Evolutionary conservation across 2,329 filamentous ascomycete species (phyloP).

Genomic region (Cladophialophora psammophila): DNA sequence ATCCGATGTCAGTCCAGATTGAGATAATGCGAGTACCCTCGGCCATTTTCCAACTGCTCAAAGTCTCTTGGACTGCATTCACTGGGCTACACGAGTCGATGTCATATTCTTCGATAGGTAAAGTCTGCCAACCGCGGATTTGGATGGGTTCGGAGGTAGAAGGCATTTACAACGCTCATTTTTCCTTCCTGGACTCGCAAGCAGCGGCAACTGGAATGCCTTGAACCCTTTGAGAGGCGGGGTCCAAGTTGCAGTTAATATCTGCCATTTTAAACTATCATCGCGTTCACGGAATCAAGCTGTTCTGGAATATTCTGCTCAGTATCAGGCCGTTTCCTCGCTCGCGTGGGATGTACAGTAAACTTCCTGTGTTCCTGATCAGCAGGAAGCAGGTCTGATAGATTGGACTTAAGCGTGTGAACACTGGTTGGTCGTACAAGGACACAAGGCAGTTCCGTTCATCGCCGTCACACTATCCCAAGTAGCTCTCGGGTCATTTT

Average conservation of each 20-base stretch:
- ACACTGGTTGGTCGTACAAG: neutral
- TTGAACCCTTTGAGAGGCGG: no score
- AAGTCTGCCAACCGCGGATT: neutral
- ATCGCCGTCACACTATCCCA: neutral
- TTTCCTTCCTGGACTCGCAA: neutral
- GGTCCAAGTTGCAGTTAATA: no score
- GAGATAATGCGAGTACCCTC: neutral
- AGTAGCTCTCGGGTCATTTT: neutral
- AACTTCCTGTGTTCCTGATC: neutral
- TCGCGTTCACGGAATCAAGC: neutral
- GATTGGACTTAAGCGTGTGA: neutral
- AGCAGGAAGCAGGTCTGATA: neutral
- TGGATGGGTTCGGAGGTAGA: neutral
- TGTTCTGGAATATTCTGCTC: neutral
- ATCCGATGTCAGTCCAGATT: neutral
- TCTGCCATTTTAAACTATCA: neutral
- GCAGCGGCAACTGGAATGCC: no score
- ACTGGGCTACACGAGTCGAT: neutral
- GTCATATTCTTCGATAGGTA: neutral
- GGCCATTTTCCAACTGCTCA: neutral
- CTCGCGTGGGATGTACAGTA: neutral
- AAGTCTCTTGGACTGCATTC: neutral
- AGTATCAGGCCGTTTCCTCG: neutral
- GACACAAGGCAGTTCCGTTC: neutral
- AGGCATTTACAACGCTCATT: neutral